Conservation (phyloP, 2,329 filamentous ascomycete species). For the Rutstroemia sydowiana region DNA sequence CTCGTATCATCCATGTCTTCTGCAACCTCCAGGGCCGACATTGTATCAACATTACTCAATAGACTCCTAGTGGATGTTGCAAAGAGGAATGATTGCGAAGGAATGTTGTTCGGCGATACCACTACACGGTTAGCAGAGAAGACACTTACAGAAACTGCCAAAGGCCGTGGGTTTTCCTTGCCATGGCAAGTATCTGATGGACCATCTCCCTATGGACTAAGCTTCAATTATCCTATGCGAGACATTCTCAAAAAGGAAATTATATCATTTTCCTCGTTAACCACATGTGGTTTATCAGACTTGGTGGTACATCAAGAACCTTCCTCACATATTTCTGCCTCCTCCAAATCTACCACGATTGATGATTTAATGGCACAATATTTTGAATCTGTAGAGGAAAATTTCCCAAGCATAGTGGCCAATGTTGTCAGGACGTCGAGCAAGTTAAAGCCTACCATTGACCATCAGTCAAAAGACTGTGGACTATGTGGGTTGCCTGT, state of each 20-base stretch:
- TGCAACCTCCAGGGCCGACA: slow-evolving; percentile 67
- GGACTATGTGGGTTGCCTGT: slow-evolving; percentile 63
- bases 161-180: slow-evolving; percentile 77
- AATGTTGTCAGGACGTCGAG: slow-evolving; percentile 92
- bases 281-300: slow-evolving; percentile 43
- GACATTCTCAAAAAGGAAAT: slow-evolving; percentile 83
- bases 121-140: slow-evolving; percentile 84
- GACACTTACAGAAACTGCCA: slow-evolving; percentile 80
- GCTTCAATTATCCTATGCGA: slow-evolving; percentile 69
- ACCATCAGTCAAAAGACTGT: slow-evolving; percentile 40
- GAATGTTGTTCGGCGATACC: slow-evolving; percentile 74
- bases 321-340: slow-evolving; percentile 26
- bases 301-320: slow-evolving; percentile 38
- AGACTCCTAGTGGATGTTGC: slow-evolving; percentile 64
- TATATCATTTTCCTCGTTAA: slow-evolving; percentile 52
- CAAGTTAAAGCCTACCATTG: slow-evolving; percentile 55
- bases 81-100: slow-evolving; percentile 51
- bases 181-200: slow-evolving; percentile 81
- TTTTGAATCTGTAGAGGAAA: slow-evolving; percentile 76
- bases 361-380: slow-evolving; percentile 86
- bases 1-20: slow-evolving; percentile 57
- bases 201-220: slow-evolving; percentile 21
- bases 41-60: slow-evolving; percentile 62
- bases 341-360: slow-evolving; percentile 68
- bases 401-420: slow-evolving; percentile 84